Evolutionary conservation across 179 eudicot genomes (phyloP), one percentile per base, ranked within the genome.

Genomic region (Spinacia oleracea): DNA sequence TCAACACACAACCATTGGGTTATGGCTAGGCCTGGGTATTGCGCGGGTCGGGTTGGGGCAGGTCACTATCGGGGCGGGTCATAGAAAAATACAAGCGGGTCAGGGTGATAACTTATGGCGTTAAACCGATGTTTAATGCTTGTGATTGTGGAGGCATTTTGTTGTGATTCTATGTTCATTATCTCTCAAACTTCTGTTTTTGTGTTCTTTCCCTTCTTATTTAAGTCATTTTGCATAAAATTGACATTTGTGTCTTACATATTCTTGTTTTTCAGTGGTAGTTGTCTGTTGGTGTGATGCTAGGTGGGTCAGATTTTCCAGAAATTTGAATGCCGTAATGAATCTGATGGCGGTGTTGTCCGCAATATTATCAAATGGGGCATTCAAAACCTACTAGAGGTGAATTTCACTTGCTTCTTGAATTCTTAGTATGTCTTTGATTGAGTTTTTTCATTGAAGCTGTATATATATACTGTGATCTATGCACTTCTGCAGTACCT

Each of bases 271-370:
- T 84, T 80, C 84, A 82, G 75, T 74, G 68, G 85, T 78, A 75
- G 77, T 81, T 78, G 73, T 83, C 81, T 77, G 71, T 75, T 80
- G 79, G 81, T 83, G 78, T 78, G 79, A 70, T 84, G 81, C 40
- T 76, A 94, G 98, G 97, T 94, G 76, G 98, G 97, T 29, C 99
- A 91, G 79, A 91, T 96, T 46, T 96, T 83, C 83, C 99, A 91
- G 86, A 96, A 90, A 79, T 96, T 96, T 85, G 98, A 93, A 86
- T 96, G 98, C 74, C 64, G 69, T 74, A 81, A 72, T 80, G 86
- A 79, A 81, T 77, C 87, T 40, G 81, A 81, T 72, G 89, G 88
- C 83, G 96, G 95, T 45, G 80, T 89, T 29, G 94, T 95, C 38
- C 89, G 90, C 38, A 95, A 95, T 77, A 84, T 95, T 23, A 89